Evolutionary conservation across 2,329 filamentous ascomycete genomes (phyloP), one percentile per base, ranked within the genome.

Genomic region (Sarocladium oryzae): DNA sequence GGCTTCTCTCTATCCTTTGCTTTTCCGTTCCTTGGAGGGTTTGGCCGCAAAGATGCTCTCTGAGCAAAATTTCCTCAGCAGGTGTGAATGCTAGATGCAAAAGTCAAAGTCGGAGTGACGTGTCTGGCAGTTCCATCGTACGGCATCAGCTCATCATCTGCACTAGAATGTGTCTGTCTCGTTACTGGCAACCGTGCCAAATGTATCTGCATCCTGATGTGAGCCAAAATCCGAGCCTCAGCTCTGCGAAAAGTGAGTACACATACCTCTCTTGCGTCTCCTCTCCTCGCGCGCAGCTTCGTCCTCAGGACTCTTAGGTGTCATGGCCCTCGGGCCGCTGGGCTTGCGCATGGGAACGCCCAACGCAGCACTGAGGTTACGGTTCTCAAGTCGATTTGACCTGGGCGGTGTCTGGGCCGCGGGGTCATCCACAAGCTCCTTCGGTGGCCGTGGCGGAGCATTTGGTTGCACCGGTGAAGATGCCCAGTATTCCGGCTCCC

Each of bases 261-360:
- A 58, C 73, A 61, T 68, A 83, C 80, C 75, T 74, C 79, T 73
- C 69, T 82, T 84, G 37, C 75, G 70, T 57, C 77, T 69, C 56
- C 74, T 69, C 54, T 77, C 76, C 23, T 72, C 72, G 51, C 66
- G 66, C 8, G 68, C 68, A 18, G 67, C 68, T 52, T 74, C 75
- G 37, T 76, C 72, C 43, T 74, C 68, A 0, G 69, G 69, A 52
- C 71, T 76, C 63, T 72, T 79, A 0, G 79, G 79, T 4, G 79
- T 82, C 79, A 83, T 83, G 16, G 79, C 78, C 55, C 79, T 66
- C 13, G 79, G 79, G 20, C 79, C 79, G 50, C 77, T 82, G 21
- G 79, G 79, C 52, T 78, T 66, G 46, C 79, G 70, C 8, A 70
- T 63, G n/a, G 76, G 76, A 3, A 75, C 69, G 6, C 74, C 75